A percentile compares a stretch with the other conserved stretches of the same genome.
phyloP scores from a whole-genome alignment of 2,329 filamentous ascomycete genomes.

The Aureobasidium pullulans region DNA sequence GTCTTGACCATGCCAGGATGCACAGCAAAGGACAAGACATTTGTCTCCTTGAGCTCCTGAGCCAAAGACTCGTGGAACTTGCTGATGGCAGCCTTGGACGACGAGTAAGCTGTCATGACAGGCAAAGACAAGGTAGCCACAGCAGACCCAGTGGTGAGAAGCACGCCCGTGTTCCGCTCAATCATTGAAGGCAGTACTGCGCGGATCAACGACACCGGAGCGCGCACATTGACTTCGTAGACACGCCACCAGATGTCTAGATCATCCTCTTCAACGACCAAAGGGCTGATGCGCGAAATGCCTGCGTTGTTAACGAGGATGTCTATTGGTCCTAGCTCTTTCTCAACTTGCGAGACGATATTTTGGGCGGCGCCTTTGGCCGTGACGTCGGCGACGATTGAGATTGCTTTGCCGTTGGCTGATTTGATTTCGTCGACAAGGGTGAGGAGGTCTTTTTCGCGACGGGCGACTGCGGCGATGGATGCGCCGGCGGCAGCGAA shows the following conservation, averaged over 20 bases:
- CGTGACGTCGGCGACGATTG: slow-evolving; percentile 17
- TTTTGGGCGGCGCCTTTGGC: slow-evolving; percentile 14
- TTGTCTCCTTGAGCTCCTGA: not conserved
- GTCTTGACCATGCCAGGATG: slow-evolving; percentile 19
- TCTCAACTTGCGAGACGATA: slow-evolving; percentile 17
- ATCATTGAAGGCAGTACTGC: slow-evolving; percentile 21
- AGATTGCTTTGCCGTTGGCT: slow-evolving; percentile 16
- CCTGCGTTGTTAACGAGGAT: slow-evolving; percentile 9
- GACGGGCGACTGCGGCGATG: slow-evolving; percentile 14
- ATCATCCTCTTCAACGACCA: slow-evolving; percentile 13
- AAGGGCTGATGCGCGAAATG: slow-evolving; percentile 15
- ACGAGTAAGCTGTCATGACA: slow-evolving; percentile 21
- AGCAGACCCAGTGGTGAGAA: slow-evolving; percentile 17
- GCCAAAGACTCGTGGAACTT: slow-evolving; percentile 20
- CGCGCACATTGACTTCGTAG: slow-evolving; percentile 21
- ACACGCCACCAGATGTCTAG: slow-evolving; percentile 22
- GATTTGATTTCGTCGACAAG: slow-evolving; percentile 19
- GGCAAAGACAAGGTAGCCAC: slow-evolving; percentile 15
- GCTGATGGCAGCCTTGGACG: slow-evolving; percentile 21
- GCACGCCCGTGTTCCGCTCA: slow-evolving; percentile 16
- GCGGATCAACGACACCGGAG: slow-evolving; percentile 19
- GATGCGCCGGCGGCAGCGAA: slow-evolving; percentile 12
- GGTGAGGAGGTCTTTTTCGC: slow-evolving; percentile 17
- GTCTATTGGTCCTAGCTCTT: slow-evolving; percentile 7
- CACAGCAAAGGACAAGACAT: slow-evolving; percentile 18